A percentile compares a stretch with the other conserved stretches of the same genome.
phyloP scores from a whole-genome alignment of 2,329 filamentous ascomycete genomes.

The Arthrobotrys pseudoclavata region DNA sequence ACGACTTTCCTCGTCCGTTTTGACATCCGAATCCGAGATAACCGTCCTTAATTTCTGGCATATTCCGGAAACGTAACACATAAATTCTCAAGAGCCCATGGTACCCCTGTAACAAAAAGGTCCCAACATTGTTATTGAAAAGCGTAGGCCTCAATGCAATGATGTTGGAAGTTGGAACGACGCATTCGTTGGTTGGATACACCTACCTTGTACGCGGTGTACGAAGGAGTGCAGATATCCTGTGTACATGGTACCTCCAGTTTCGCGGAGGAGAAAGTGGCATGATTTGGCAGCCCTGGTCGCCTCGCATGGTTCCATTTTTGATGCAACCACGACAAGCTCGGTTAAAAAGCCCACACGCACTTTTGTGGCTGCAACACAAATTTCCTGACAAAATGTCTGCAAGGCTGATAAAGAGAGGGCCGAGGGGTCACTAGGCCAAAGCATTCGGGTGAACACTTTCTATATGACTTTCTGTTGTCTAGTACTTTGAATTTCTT shows the following conservation, averaged over 20 bases:
- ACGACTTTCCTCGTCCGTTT: slow-evolving; percentile 4
- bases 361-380: not conserved
- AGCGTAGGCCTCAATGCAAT: not conserved
- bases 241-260: not conserved
- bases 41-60: slow-evolving; percentile 7
- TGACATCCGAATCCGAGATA: slow-evolving; percentile 17
- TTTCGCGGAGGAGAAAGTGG: slow-evolving; percentile 12
- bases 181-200: slow-evolving; percentile 5
- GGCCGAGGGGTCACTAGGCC: no score
- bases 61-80: slow-evolving; percentile 5
- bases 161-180: slow-evolving; percentile 18
- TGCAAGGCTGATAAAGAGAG: not conserved
- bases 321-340: not conserved
- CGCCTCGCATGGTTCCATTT: not conserved
- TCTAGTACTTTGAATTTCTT: no score
- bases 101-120: not conserved
- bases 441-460: no score
- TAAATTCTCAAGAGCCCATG: not conserved
- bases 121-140: slow-evolving; percentile 13
- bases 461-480: no score
- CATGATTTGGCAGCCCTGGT: not conserved
- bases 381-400: not conserved
- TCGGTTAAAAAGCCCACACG: slow-evolving; percentile 26
- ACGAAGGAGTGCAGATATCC: slow-evolving; percentile 5
- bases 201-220: not conserved